Base-by-base conservation (phyloP, 371 early-diverging fungal species). In the Saksenaea vasiformis region DNA sequence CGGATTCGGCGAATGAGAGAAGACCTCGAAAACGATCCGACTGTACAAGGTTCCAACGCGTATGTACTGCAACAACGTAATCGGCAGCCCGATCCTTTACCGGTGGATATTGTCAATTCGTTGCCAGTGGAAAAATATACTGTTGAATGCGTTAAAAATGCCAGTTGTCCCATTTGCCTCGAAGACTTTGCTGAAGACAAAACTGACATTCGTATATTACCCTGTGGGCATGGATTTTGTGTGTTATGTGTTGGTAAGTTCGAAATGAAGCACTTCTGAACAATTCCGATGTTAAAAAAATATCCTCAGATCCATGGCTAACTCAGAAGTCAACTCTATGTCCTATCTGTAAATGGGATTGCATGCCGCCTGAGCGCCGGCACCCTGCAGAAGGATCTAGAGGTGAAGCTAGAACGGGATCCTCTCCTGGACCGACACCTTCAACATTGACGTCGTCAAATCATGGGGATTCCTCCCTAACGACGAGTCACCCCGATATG, bases 141-240 rank as follows among this genome's bases (percentile, higher is more conserved):
- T 5, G 41, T 65, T 11, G 54, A 64, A 24, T 26, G 60, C 60
- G 65, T 70, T 44, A 63, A 80, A 36, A 80, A 69, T 58, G 38
- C 69, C 5, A 44, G 51, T 11, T 80, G 81, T 57, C 70, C 74
- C 1, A 76, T 80, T 60, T 80, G 81, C 38, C 55, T 80, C 24
- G 81, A 80, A 35, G 81, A 80, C n/a, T 76, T 74, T 58, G 51
- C 60, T 15, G 61, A 47, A 14, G 67, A 69, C 19, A 69, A 59
- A 9, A 41, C 22, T 8, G 68, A 58, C 24, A 58, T 80, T 4
- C 74, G 81, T 26, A 65, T 72, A 14, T 47, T 80, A 47, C 77
- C 74, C 0, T 80, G 81, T 67, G 61, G 68, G 3, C 81, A 80
- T 61, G 78, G 74, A 2, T 80, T 78, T 34, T 80, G 81, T 61